These are phyloP conservation scores for Globisporangium mamillatum DNA, from an alignment of 352 stramenopile genomes.

Conservation along the genomic window DNA sequence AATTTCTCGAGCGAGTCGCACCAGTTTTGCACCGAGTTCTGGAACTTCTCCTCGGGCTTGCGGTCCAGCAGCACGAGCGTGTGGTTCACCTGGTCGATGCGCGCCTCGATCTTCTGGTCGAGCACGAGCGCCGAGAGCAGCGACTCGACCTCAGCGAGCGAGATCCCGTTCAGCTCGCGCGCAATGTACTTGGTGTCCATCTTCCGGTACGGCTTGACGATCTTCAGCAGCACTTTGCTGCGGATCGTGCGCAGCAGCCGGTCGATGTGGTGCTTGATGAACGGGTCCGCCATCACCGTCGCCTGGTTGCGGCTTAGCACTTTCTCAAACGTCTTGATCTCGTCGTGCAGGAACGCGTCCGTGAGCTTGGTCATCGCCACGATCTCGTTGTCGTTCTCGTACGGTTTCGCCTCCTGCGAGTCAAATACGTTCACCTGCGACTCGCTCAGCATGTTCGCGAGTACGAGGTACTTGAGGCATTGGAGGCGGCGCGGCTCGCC, in stretches of 20 bases:
- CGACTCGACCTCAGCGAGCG: conserved; percentile 89
- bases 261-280: conserved; percentile 94
- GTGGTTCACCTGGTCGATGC: conserved; percentile 91
- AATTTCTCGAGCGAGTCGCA: conserved; percentile 73
- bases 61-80: conserved; percentile 69
- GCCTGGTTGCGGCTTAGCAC: conserved; percentile 86
- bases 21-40: conserved; percentile 57
- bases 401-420: conserved; percentile 90
- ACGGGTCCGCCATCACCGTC: conserved; percentile 93
- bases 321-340: conserved; percentile 94
- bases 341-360: conserved; percentile 92
- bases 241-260: conserved; percentile 93
- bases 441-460: conserved; percentile 94
- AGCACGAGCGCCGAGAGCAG: conserved; percentile 91
- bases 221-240: conserved; percentile 92
- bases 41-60: conserved; percentile 71
- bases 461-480: conserved; percentile 94
- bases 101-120: conserved; percentile 89
- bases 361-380: conserved; percentile 95
- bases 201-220: conserved; percentile 93
- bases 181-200: conserved; percentile 92
- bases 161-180: conserved; percentile 91
- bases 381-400: conserved; percentile 95
- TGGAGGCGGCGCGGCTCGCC: conserved; percentile 89
- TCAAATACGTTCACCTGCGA: conserved; percentile 95